phyloP scores from a whole-genome alignment of 2,329 filamentous ascomycete genomes.

The Fusarium bulbicola region DNA sequence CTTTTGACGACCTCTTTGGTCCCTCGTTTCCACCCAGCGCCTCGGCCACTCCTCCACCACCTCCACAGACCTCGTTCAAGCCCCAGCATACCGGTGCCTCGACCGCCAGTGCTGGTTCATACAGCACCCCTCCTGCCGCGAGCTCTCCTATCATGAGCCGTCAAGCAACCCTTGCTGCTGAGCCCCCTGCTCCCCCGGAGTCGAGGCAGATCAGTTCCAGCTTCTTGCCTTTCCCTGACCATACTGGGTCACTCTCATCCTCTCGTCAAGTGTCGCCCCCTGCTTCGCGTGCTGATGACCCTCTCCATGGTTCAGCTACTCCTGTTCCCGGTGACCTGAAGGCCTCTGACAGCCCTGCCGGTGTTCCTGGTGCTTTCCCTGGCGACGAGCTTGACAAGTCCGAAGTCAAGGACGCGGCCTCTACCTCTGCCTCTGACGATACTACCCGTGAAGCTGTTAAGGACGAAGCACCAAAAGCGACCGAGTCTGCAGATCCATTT shows the following conservation, averaged over 20 bases:
- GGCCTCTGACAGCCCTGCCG: conserved; percentile 26
- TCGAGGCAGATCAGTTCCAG: conserved; percentile 81
- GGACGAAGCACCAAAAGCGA: conserved; percentile 34
- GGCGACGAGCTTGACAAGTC: conserved; percentile 48
- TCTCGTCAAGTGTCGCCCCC: conserved; percentile 82
- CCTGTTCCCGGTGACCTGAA: conserved; percentile 41
- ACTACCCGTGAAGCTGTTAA: conserved; percentile 22
- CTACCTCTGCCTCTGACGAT: conserved; percentile 46
- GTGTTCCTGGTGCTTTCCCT: conserved; percentile 47
- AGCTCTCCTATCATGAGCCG: conserved; percentile 69
- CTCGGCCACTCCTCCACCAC: conserved; percentile 55
- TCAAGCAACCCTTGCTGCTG: conserved; percentile 65
- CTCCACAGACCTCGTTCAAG: conserved; percentile 54
- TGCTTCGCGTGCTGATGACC: conserved; percentile 65
- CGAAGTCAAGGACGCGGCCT: conserved; percentile 46
- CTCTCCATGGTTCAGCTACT: conserved; percentile 40
- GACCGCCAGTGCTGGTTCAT: conserved; percentile 60
- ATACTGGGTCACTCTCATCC: conserved; percentile 75
- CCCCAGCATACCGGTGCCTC: conserved; percentile 68
- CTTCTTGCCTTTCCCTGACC: conserved; percentile 74
- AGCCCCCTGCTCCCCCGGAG: conserved; percentile 71
- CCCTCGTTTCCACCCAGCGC: conserved; percentile 65
- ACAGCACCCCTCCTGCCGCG: conserved; percentile 64
- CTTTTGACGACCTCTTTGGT: conserved; percentile 89
- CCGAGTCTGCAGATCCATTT: conserved; percentile 59